Evolutionary conservation across 257 asterid species (phyloP).

Genomic region (Solanum neorickii): DNA sequence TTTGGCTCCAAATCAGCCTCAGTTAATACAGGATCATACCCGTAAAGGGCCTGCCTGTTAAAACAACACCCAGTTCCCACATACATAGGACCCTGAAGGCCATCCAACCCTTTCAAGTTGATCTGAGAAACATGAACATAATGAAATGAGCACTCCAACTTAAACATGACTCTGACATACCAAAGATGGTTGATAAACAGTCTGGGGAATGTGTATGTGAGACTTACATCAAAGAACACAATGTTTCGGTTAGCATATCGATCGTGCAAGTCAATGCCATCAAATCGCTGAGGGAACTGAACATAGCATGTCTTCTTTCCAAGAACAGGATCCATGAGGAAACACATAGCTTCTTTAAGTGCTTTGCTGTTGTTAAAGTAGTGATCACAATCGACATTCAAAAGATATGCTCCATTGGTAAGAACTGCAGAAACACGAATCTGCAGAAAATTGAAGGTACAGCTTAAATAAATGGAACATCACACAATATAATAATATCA

Average conservation of each 20-base stretch:
- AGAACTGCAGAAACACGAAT: constrained; percentile 69
- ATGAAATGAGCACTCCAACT: constrained; percentile 1
- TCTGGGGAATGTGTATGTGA: neutral
- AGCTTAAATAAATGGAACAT: neutral
- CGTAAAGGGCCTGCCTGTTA: constrained; percentile 78
- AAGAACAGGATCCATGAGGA: constrained; percentile 53
- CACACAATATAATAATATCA: neutral
- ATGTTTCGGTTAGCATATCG: constrained; percentile 67
- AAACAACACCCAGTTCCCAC: constrained; percentile 97
- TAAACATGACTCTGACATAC: neutral
- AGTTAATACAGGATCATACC: constrained; percentile 76
- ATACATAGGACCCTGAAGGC: constrained; percentile 89
- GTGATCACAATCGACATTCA: constrained; percentile 69
- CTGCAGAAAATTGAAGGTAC: constrained; percentile 17
- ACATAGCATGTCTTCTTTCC: constrained; percentile 66
- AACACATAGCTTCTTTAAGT: constrained; percentile 67
- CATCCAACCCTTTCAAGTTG: constrained; percentile 88
- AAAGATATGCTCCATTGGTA: constrained; percentile 61
- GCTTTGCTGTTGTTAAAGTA: constrained; percentile 73
- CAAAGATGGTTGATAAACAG: neutral
- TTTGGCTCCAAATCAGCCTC: constrained; percentile 78
- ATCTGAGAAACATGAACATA: constrained; percentile 29
- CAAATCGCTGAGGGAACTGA: constrained; percentile 65
- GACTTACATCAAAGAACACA: constrained; percentile 35
- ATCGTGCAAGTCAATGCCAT: constrained; percentile 68